Evolutionary conservation across 2,329 filamentous ascomycete genomes (phyloP).

Genomic region (Colletotrichum sp.): DNA sequence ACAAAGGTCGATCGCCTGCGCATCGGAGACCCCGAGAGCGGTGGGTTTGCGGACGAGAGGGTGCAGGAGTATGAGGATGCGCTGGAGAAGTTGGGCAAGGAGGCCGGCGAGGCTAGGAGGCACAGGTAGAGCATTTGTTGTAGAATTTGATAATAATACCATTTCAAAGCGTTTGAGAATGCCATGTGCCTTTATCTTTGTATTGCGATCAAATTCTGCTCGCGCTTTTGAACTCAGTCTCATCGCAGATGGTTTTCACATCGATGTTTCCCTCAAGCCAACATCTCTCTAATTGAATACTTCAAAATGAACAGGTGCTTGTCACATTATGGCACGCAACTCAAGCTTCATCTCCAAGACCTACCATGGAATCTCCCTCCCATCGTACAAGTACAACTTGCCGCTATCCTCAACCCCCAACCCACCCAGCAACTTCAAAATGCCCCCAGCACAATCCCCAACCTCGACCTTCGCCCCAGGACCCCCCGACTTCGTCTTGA

Average conservation of each 20-base stretch:
- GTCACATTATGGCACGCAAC: not conserved
- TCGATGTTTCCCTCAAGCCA: not conserved
- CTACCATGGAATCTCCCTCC: not conserved
- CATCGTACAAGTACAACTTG: not conserved
- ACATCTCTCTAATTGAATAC: not conserved
- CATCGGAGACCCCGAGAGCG: conserved; percentile 38
- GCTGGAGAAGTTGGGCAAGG: conserved; percentile 65
- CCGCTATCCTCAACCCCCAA: not conserved
- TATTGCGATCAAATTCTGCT: not conserved
- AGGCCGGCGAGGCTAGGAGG: conserved; percentile 50
- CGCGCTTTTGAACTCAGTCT: not conserved
- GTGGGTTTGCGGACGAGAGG: conserved; percentile 51
- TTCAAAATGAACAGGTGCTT: not conserved
- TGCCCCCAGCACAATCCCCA: conserved; percentile 23
- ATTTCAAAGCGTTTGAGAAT: not conserved
- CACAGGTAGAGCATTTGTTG: conserved; percentile 3
- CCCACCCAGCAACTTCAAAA: not conserved
- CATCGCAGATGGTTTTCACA: not conserved
- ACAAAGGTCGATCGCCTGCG: conserved; percentile 53
- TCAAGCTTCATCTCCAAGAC: not conserved
- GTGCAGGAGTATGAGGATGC: conserved; percentile 59
- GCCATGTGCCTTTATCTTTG: not conserved
- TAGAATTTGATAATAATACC: not conserved
- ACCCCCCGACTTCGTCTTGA: conserved; percentile 38
- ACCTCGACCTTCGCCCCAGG: conserved; percentile 29